These are phyloP conservation scores for Hibiscus tridactylites DNA, from an alignment of 345 rosid species.

Conservation along the genomic window DNA sequence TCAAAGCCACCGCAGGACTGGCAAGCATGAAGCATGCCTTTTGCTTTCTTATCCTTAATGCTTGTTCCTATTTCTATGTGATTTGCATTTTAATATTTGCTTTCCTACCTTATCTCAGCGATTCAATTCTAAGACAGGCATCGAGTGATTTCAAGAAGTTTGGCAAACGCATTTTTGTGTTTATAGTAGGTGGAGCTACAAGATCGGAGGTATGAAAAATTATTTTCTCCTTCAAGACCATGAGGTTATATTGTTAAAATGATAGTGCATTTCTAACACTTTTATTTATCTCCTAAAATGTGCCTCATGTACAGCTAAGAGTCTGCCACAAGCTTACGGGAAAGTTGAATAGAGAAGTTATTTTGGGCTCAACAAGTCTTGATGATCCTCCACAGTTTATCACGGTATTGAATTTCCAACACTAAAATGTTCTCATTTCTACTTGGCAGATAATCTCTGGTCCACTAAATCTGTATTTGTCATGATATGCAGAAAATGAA, in stretches of 20 bases:
- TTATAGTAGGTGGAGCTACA: constrained; percentile 91
- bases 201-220: constrained; percentile 76
- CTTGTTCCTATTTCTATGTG: neutral
- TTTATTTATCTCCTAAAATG: neutral
- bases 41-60: neutral
- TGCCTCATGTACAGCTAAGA: constrained; percentile 51
- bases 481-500: constrained; percentile 70
- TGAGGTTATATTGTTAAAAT: neutral
- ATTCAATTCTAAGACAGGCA: constrained; percentile 70
- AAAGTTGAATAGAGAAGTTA: constrained; percentile 84
- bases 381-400: constrained; percentile 96
- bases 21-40: neutral
- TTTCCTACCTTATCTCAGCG: constrained; percentile 35
- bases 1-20: neutral
- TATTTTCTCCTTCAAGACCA: neutral
- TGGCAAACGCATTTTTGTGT: constrained; percentile 84
- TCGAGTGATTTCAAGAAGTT: constrained; percentile 85
- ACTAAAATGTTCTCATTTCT: neutral
- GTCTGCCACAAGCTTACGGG: constrained; percentile 86
- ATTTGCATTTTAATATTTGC: neutral
- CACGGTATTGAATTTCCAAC: constrained; percentile 39
- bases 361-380: constrained; percentile 85
- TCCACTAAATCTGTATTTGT: neutral
- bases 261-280: neutral
- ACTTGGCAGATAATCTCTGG: neutral